phyloP scores from a whole-genome alignment of 1,284 basidiomycete genomes.

The Baeospora myosura region DNA sequence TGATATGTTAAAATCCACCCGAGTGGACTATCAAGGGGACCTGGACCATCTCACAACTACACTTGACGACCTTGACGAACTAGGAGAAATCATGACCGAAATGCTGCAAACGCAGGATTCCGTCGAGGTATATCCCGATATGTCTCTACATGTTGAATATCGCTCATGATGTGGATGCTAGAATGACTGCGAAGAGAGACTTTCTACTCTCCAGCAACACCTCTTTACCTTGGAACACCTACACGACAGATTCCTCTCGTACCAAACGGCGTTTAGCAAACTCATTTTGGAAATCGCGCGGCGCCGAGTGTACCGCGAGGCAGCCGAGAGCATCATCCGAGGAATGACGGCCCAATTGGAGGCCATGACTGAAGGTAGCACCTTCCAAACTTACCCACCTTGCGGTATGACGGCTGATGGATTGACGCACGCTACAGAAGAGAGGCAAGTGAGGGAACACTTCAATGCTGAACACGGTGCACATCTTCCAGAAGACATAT shows the following conservation, averaged over 20 bases:
- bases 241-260: slow-evolving; percentile 55
- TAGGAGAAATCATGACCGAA: slow-evolving; percentile 69
- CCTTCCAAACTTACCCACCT: not conserved
- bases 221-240: slow-evolving; percentile 55
- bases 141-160: slow-evolving; percentile 1
- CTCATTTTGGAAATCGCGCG: slow-evolving; percentile 66
- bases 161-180: slow-evolving; percentile 17
- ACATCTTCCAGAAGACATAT: slow-evolving; percentile 69
- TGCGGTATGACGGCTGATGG: slow-evolving; percentile 1
- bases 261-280: slow-evolving; percentile 63
- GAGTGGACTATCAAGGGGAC: slow-evolving; percentile 12
- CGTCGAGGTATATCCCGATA: slow-evolving; percentile 45
- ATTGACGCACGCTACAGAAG: slow-evolving; percentile 41
- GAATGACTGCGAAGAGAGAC: slow-evolving; percentile 44
- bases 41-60: slow-evolving; percentile 39
- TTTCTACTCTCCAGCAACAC: slow-evolving; percentile 51
- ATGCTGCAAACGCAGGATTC: slow-evolving; percentile 63
- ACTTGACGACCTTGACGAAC: slow-evolving; percentile 62
- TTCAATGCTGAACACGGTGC: slow-evolving; percentile 67
- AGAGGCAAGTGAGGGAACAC: slow-evolving; percentile 50
- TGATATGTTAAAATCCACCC: slow-evolving; percentile 6
- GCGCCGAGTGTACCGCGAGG: slow-evolving; percentile 57
- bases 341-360: slow-evolving; percentile 58
- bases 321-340: slow-evolving; percentile 53
- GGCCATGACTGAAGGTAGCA: slow-evolving; percentile 55